A percentile compares a stretch with the other conserved stretches of the same genome.
These are phyloP conservation scores for Marsdenia floribunda DNA, from an alignment of 257 asterid species.

Conservation along the genomic window DNA sequence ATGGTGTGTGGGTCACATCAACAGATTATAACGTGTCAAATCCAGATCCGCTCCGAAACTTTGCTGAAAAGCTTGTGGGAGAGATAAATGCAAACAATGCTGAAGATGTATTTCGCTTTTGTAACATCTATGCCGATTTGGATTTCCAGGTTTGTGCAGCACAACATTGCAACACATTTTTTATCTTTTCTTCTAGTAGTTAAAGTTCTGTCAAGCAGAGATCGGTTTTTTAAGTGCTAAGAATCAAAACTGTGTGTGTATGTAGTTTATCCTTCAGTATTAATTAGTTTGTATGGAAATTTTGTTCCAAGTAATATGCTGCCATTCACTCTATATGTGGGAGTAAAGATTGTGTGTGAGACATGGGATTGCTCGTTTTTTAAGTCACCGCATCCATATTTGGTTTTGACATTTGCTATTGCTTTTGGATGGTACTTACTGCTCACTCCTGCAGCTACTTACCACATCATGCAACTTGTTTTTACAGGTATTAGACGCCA, in stretches of 20 bases:
- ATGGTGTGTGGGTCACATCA: constrained; percentile 67
- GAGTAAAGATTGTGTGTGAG: background rate
- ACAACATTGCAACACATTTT: constrained; percentile 5
- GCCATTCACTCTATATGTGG: background rate
- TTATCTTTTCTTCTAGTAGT: background rate
- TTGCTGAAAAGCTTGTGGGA: constrained; percentile 68
- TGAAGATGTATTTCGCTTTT: constrained; percentile 78
- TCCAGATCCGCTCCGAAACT: constrained; percentile 87
- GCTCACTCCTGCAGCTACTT: constrained; percentile 9
- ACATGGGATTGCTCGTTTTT: background rate
- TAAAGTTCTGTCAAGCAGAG: constrained; percentile 1
- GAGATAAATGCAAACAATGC: constrained; percentile 66
- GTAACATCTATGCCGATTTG: constrained; percentile 70
- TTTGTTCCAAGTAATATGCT: background rate
- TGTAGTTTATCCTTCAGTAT: background rate
- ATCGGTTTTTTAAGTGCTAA: background rate
- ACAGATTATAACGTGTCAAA: constrained; percentile 65
- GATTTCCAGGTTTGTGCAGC: constrained; percentile 64
- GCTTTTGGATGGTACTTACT: constrained; percentile 1
- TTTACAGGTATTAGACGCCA: constrained; percentile 68
- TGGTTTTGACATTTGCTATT: background rate
- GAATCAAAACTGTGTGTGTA: background rate
- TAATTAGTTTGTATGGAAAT: background rate
- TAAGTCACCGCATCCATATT: background rate
- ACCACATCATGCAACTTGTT: background rate